These are phyloP conservation scores for Lodderomyces elongisporus DNA, from an alignment of 1,139 yeast genomes.

Conservation along the genomic window DNA sequence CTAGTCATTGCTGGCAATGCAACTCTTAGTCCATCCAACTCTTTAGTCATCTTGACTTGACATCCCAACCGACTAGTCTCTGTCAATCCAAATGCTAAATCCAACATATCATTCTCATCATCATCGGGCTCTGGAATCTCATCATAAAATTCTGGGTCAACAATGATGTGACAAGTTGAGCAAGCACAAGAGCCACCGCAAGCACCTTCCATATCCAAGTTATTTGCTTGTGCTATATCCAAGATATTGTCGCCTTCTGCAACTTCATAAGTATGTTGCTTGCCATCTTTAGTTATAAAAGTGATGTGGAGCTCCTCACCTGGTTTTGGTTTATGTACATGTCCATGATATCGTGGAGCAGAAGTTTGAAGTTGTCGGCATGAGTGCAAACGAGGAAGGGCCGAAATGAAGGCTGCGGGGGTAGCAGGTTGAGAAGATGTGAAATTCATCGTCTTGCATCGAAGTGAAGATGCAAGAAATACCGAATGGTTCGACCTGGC, in stretches of 20 bases:
- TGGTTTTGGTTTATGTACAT: constrained; percentile 80
- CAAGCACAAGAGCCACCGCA: constrained; percentile 99
- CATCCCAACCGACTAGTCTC: constrained; percentile 96
- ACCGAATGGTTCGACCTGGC: no score
- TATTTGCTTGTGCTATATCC: constrained; percentile 92
- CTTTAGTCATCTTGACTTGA: constrained; percentile 84
- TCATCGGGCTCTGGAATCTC: constrained; percentile 91
- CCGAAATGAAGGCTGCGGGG: neutral
- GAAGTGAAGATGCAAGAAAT: no score
- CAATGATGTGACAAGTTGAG: constrained; percentile 93
- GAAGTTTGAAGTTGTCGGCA: constrained; percentile 12
- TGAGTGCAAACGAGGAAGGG: neutral
- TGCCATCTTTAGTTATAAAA: constrained; percentile 88
- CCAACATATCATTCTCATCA: constrained; percentile 97
- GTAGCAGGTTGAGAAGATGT: neutral
- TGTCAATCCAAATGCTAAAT: constrained; percentile 92
- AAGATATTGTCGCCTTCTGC: constrained; percentile 88
- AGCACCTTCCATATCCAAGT: constrained; percentile 96
- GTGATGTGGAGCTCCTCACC: constrained; percentile 92
- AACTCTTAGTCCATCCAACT: constrained; percentile 88
- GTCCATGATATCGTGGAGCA: constrained; percentile 56
- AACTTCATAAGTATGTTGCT: constrained; percentile 74
- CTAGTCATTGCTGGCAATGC: constrained; percentile 98
- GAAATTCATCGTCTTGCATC: no score
- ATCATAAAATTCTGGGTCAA: constrained; percentile 92